phyloP scores from a whole-genome alignment of 805 yeast genomes.

The Cyberlindnera nakhonratchasimensis region DNA sequence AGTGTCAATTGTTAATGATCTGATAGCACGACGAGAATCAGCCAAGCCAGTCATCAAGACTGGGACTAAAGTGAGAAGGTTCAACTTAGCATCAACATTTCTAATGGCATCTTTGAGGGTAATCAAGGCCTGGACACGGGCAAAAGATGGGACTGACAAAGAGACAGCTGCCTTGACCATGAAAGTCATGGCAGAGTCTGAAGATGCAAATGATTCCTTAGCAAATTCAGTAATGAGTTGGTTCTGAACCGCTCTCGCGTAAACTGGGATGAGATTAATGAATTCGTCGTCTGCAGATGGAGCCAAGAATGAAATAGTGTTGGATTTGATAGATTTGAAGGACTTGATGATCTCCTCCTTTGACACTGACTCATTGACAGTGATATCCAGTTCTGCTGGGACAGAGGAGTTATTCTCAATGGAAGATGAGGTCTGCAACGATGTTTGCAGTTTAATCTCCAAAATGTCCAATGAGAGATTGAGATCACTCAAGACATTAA shows the following conservation, averaged over 20 bases:
- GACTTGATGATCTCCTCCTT: constrained; percentile 16
- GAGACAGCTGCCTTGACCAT: constrained; percentile 54
- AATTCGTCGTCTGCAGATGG: constrained; percentile 39
- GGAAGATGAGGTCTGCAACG: constrained; percentile 37
- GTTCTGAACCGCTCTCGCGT: constrained; percentile 40
- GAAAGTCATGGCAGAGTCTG: constrained; percentile 52
- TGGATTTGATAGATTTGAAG: constrained; percentile 18
- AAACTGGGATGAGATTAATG: constrained; percentile 37
- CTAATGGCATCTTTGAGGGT: constrained; percentile 34
- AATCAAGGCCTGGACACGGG: constrained; percentile 48
- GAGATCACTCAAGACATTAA: constrained; percentile 35
- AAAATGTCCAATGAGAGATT: constrained; percentile 41
- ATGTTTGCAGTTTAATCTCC: constrained; percentile 67
- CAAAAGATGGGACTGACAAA: constrained; percentile 53
- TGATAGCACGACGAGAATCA: constrained; percentile 48
- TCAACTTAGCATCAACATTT: constrained; percentile 35
- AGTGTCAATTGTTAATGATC: constrained; percentile 40
- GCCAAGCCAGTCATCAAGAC: constrained; percentile 49
- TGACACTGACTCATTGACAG: constrained; percentile 16
- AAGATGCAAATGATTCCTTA: constrained; percentile 35
- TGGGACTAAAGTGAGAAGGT: constrained; percentile 56
- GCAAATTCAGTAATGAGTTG: constrained; percentile 26
- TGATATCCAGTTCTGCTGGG: constrained; percentile 17
- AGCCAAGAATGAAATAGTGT: constrained; percentile 35
- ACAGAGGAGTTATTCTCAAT: constrained; percentile 27